Evolutionary conservation across 2,329 filamentous ascomycete species (phyloP), one percentile per base, ranked within the genome.

Genomic region (Colletotrichum cordylinicola): DNA sequence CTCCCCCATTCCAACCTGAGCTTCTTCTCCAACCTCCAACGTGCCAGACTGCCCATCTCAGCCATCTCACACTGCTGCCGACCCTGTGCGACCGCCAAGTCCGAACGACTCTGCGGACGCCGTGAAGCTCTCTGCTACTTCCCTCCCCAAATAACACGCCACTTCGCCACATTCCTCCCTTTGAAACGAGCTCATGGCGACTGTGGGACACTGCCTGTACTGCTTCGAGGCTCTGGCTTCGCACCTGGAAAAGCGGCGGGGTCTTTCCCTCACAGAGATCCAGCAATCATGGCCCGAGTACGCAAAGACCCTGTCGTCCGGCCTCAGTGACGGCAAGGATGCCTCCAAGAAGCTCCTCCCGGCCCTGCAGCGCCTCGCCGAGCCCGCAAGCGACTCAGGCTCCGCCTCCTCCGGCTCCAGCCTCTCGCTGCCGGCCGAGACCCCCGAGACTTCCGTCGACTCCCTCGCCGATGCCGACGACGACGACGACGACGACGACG

Each of bases 201-300:
- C 94, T 73, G 86, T 91, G 80, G 93, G 93, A 75, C 96, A 98
- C 86, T 98, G 96, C 85, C 92, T 96, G 81, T 96, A 93, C 85
- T 98, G 96, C 88, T 98, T 99, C 88, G 97, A 99, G 86, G 90
- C 90, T 55, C 92, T 99, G 48, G 90, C 92, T 66, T 94, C 96
- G 70, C 91, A 92, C 76, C 94, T 98, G 79, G 91, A 95, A 79
- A 87, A 90, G 78, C 93, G 93, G 77, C 88, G 93, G 74, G 87
- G 94, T 13, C 88, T 96, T 80, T 89, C 88, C 65, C 91, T 98
- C 29, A 84, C 88, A 58, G 89, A 93, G 78, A 90, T 98, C 76
- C 91, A 96, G 85, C 87, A 91, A 21, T 91, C 94, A 9, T 98
- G 87, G 82, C 82, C 84, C 60, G 83, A 84, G 62, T 90, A 87